These are phyloP conservation scores for Melocanna baccifera DNA, from an alignment of 176 grass and related monocot species.

Conservation along the genomic window DNA sequence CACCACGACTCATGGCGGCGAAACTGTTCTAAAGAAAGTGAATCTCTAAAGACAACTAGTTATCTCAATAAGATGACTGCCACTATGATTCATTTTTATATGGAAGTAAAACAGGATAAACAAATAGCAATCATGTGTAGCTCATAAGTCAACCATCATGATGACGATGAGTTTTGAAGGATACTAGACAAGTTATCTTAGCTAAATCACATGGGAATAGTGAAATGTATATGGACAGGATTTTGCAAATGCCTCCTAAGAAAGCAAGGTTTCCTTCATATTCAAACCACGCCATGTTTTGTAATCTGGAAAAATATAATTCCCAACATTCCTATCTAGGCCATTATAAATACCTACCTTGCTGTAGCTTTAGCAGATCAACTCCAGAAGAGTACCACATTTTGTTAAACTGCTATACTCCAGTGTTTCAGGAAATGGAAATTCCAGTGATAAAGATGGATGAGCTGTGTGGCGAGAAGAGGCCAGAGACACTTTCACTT, in stretches of 20 bases:
- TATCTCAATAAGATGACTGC: background rate
- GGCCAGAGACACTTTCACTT: constrained; percentile 43
- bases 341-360: constrained; percentile 50
- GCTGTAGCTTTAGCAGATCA: constrained; percentile 13
- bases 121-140: constrained; percentile 1
- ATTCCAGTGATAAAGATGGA: constrained; percentile 65
- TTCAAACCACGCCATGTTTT: constrained; percentile 6
- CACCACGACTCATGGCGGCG: constrained; percentile 9
- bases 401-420: background rate
- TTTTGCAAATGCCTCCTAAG: constrained; percentile 18
- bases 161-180: constrained; percentile 37
- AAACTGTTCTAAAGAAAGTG: constrained; percentile 13
- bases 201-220: constrained; percentile 41
- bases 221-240: constrained; percentile 41
- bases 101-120: constrained; percentile 23
- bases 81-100: constrained; percentile 18
- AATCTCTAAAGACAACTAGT: background rate
- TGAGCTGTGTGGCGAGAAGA: constrained; percentile 41
- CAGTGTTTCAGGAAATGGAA: constrained; percentile 41
- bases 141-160: constrained; percentile 34
- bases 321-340: constrained; percentile 21
- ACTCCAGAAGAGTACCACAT: constrained; percentile 23
- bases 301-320: constrained; percentile 21
- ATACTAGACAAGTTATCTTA: constrained; percentile 23
- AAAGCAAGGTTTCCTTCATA: constrained; percentile 35